Evolutionary conservation across 257 asterid species (phyloP).

Genomic region (Solanum paucissectum): DNA sequence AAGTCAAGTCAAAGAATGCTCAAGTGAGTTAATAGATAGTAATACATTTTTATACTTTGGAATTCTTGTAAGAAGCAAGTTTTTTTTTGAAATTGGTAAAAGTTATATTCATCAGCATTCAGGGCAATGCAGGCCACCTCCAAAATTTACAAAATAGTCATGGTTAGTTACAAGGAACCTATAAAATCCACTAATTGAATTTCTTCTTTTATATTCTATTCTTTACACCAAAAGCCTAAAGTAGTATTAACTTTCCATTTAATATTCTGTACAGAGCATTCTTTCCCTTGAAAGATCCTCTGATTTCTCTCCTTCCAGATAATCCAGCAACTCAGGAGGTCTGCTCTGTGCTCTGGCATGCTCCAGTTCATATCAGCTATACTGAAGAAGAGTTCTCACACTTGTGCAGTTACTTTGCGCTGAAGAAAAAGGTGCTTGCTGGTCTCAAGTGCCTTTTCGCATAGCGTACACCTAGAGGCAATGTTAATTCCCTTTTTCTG

Average conservation of each 20-base stretch:
- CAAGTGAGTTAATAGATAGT: background rate
- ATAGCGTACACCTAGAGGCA: background rate
- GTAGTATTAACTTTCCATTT: background rate
- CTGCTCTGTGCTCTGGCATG: background rate
- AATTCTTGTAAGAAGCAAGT: background rate
- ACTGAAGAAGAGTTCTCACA: background rate
- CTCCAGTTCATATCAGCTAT: background rate
- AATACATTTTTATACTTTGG: background rate
- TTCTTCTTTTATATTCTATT: background rate
- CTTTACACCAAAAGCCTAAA: background rate
- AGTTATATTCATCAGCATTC: background rate
- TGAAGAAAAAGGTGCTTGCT: background rate
- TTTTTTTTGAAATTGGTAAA: background rate
- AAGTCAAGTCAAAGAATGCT: background rate
- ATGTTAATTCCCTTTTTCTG: background rate
- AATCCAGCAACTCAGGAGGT: background rate
- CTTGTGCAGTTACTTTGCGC: background rate
- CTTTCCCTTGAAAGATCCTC: background rate
- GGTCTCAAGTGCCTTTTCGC: background rate
- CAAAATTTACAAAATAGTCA: background rate
- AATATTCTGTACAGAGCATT: background rate
- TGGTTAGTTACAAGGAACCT: background rate
- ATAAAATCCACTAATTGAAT: background rate
- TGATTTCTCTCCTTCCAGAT: background rate
- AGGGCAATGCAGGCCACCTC: background rate